Percentiles rank a stretch among this genome's conserved stretches.
phyloP scores from a whole-genome alignment of 768 basidiomycete species.

The Mycena maculata region DNA sequence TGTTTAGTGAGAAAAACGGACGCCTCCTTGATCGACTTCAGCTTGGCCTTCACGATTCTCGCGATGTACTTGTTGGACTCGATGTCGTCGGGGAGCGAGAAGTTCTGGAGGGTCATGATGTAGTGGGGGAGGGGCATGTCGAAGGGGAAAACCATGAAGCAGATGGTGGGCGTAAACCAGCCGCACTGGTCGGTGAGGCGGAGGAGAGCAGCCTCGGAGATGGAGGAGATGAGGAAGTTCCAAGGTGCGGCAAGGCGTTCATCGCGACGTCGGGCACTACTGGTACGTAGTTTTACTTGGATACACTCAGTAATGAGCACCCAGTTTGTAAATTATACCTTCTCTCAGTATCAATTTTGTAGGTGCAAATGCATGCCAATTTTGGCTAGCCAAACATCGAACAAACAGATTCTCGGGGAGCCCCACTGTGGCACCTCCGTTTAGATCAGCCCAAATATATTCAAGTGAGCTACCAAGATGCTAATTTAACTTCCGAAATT shows the following conservation, averaged over 20 bases:
- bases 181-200: background rate
- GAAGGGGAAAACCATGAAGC: constrained; percentile 1
- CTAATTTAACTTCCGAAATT: too few species aligned
- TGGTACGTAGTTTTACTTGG: background rate
- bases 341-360: too few species aligned
- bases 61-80: background rate
- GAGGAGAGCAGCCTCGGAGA: background rate
- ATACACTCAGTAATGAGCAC: too few species aligned
- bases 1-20: background rate
- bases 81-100: background rate
- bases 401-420: too few species aligned
- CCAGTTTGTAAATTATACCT: too few species aligned
- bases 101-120: constrained; percentile 14
- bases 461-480: too few species aligned
- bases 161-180: constrained; percentile 17
- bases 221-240: constrained; percentile 14
- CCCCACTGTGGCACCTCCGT: too few species aligned
- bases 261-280: constrained; percentile 2
- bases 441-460: too few species aligned
- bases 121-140: constrained; percentile 4
- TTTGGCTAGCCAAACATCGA: too few species aligned
- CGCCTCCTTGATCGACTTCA: constrained; percentile 4
- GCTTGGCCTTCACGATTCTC: background rate
- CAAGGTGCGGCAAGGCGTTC: constrained; percentile 22
- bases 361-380: too few species aligned